Conservation (phyloP, 306 rosid genomes). For the Malus orientalis region DNA sequence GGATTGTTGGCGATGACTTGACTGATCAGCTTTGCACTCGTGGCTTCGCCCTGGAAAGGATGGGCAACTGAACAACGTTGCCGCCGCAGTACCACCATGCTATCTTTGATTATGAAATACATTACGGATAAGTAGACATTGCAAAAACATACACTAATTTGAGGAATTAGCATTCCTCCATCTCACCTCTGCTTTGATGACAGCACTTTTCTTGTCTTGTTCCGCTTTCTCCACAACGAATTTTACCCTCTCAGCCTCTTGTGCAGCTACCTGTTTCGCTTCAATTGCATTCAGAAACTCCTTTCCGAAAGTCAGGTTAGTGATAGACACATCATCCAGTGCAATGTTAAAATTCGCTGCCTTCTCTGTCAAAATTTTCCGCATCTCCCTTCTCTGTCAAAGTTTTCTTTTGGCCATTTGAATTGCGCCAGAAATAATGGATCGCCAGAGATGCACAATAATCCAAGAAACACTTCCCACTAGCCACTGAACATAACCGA, state of each 20-base stretch:
- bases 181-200: slow-evolving; percentile 78
- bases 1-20: slow-evolving; percentile 80
- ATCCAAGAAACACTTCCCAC: not conserved
- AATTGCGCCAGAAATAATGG: not conserved
- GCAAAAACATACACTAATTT: not conserved
- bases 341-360: slow-evolving; percentile 78
- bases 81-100: not conserved
- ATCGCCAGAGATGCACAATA: not conserved
- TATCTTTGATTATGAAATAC: not conserved
- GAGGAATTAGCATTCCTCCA: not conserved
- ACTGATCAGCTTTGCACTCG: slow-evolving; percentile 75
- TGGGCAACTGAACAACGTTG: not conserved
- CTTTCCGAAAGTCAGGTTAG: slow-evolving; percentile 59
- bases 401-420: not conserved
- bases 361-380: slow-evolving; percentile 62
- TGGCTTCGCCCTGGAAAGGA: slow-evolving; percentile 68
- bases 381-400: slow-evolving; percentile 38
- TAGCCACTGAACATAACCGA: not conserved
- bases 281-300: slow-evolving; percentile 85
- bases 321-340: slow-evolving; percentile 87
- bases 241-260: slow-evolving; percentile 95
- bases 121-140: not conserved
- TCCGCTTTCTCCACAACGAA: slow-evolving; percentile 85
- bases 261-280: slow-evolving; percentile 96
- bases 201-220: slow-evolving; percentile 76